phyloP scores from a whole-genome alignment of 2,329 filamentous ascomycete species.

The Cladosporium sp. region DNA sequence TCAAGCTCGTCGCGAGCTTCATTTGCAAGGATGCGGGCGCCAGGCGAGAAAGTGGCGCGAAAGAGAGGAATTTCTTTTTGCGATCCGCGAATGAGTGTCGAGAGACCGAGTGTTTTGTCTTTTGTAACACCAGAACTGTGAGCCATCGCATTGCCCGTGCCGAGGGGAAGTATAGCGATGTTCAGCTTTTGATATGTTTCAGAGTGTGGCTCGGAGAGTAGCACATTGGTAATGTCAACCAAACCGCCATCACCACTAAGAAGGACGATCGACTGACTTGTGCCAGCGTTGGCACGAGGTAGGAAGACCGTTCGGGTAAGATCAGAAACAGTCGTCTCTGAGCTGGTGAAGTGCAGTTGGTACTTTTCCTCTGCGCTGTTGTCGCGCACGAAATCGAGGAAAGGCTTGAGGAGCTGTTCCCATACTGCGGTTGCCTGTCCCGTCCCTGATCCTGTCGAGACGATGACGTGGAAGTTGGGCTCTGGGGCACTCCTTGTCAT shows the following conservation, averaged over 20 bases:
- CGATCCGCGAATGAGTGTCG: constrained; percentile 32
- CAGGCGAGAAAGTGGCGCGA: constrained; percentile 41
- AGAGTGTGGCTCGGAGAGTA: constrained; percentile 34
- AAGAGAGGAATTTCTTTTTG: constrained; percentile 41
- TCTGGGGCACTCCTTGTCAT: neutral
- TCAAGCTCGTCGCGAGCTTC: constrained; percentile 42
- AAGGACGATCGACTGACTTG: constrained; percentile 63
- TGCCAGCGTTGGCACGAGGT: constrained; percentile 44
- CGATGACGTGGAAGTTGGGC: constrained; percentile 36
- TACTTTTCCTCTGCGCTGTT: constrained; percentile 35
- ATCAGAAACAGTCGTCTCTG: constrained; percentile 58
- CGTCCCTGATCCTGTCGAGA: constrained; percentile 44
- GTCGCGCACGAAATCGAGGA: constrained; percentile 40
- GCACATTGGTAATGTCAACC: constrained; percentile 73
- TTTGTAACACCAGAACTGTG: constrained; percentile 38
- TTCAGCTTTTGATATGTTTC: constrained; percentile 47
- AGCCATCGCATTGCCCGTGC: constrained; percentile 47
- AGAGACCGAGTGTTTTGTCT: constrained; percentile 40
- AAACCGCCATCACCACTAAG: constrained; percentile 86
- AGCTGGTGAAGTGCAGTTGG: constrained; percentile 56
- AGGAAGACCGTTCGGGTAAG: constrained; percentile 54
- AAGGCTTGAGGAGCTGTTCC: constrained; percentile 33
- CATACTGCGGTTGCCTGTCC: constrained; percentile 38
- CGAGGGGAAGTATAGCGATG: constrained; percentile 53
- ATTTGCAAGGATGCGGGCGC: constrained; percentile 38